phyloP scores from a whole-genome alignment of 108 stramenopile genomes.

The Fistulifera solaris region DNA sequence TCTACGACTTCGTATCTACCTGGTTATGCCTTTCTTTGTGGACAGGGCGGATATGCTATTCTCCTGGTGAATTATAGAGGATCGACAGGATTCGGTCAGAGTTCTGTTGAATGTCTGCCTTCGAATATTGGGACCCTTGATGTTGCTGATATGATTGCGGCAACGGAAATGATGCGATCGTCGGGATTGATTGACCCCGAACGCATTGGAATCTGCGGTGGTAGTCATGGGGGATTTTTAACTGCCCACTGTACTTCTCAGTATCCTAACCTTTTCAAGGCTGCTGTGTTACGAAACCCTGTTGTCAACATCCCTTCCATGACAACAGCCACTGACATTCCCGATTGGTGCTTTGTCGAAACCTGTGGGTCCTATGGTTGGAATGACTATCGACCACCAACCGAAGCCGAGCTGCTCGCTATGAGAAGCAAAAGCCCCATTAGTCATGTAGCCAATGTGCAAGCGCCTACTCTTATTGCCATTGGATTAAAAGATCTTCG shows the following conservation, averaged over 20 bases:
- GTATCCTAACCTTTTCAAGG: conserved; percentile 82
- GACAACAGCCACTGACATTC: conserved; percentile 86
- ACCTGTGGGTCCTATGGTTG: conserved; percentile 48
- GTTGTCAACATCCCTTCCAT: conserved; percentile 87
- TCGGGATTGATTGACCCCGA: conserved; percentile 29
- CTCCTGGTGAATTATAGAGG: conserved; percentile 82
- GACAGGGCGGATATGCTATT: conserved; percentile 58
- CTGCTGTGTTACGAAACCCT: conserved; percentile 85
- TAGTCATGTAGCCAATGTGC: conserved; percentile 49
- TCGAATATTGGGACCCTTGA: conserved; percentile 55
- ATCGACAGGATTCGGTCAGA: conserved; percentile 73
- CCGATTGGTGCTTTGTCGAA: conserved; percentile 89
- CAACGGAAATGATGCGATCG: conserved; percentile 33
- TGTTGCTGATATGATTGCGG: conserved; percentile 67
- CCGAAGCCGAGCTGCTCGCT: conserved; percentile 24
- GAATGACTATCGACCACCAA: conserved; percentile 43
- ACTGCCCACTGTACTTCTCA: conserved; percentile 70
- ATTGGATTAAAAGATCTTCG: conserved; percentile 71
- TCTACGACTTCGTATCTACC: conserved; percentile 51
- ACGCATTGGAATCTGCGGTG: conserved; percentile 74
- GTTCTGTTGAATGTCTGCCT: conserved; percentile 50
- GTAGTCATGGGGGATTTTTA: conserved; percentile 90
- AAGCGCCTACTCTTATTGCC: conserved; percentile 80
- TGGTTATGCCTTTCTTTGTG: conserved; percentile 50
- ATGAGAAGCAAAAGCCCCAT: conserved; percentile 72